A percentile compares a stretch with the other conserved stretches of the same genome.
Evolutionary conservation across 192 early-diverging fungal genomes (phyloP).

Genomic region (Helicostylum pulchrum): DNA sequence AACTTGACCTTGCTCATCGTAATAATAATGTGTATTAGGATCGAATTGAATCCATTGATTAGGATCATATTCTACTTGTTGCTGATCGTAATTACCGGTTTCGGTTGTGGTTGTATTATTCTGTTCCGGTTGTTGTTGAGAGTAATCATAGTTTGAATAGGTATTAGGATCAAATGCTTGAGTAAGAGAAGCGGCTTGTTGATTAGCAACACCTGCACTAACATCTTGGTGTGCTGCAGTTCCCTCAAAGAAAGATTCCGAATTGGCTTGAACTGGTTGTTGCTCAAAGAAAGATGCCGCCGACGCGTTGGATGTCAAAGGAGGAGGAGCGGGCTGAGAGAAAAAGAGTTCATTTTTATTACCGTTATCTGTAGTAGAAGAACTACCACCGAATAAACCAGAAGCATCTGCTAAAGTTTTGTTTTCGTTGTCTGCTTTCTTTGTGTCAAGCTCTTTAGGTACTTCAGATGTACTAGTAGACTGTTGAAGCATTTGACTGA

Average conservation of each 20-base stretch:
- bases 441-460: no score
- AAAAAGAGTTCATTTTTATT: not conserved
- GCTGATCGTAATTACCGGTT: constrained; percentile 3
- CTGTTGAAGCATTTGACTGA: not conserved
- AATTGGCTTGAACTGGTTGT: not conserved
- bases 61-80: constrained; percentile 9
- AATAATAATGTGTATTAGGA: constrained; percentile 36
- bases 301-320: not conserved
- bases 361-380: not conserved
- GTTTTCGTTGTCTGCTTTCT: not conserved
- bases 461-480: no score
- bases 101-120: not conserved
- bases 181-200: not conserved
- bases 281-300: constrained; percentile 6
- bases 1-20: constrained; percentile 32
- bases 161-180: constrained; percentile 10
- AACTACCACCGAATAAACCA: constrained; percentile 17
- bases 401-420: constrained; percentile 16
- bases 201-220: not conserved
- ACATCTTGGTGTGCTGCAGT: not conserved
- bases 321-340: not conserved
- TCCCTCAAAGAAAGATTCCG: not conserved
- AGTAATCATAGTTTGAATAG: not conserved
- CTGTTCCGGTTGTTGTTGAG: constrained; percentile 9
- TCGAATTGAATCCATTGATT: constrained; percentile 29